Base-by-base conservation (phyloP, 2,329 filamentous ascomycete species). In the Nemania bipapillata region DNA sequence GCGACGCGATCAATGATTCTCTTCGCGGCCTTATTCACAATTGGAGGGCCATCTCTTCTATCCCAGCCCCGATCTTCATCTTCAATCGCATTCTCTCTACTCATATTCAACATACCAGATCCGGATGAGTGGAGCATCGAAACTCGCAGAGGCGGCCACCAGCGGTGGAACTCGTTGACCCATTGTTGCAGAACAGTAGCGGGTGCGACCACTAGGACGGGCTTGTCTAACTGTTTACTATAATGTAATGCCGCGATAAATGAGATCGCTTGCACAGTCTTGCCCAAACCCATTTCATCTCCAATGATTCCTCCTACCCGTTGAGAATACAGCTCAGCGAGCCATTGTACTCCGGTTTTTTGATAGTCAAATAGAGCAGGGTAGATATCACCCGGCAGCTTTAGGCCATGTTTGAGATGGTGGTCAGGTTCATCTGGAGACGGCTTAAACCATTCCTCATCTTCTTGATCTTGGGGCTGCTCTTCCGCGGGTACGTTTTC, bases 81-180 rank as follows among this genome's bases (percentile, higher is more conserved):
- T n/a, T 84, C 83, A 1, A 83, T 78, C 24, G 76, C 79, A 32
- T 88, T 87, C 79, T 95, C 92, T 57, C 86, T 85, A 37, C 84
- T 85, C 26, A 96, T 84, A 72, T 97, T 94, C 61, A 97, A 83
- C 95, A 99, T 98, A 20, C 96, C 96, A 78, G 94, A 98, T 2
- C 96, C 96, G 4, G 96, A 97, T 0, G 93, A 93, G 78, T 99
- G 96, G 56, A 99, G 80, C 70, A 99, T 98, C 0, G 94, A 97
- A 4, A 99, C 96, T 49, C 96, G 89, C 35, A 99, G 84, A n/a
- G 96, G 91, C n/a, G 96, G 96, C 96, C 96, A 99, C 96, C 96
- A 99, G 12, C 91, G 90, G 80, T 99, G 96, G 74, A 99, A 98
- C 77, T 99, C 96, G 72, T 96, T 97, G 12, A 97, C 96, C 96